These are phyloP conservation scores for Mucor saturninus DNA, from an alignment of 371 early-diverging fungal genomes.

Conservation along the genomic window DNA sequence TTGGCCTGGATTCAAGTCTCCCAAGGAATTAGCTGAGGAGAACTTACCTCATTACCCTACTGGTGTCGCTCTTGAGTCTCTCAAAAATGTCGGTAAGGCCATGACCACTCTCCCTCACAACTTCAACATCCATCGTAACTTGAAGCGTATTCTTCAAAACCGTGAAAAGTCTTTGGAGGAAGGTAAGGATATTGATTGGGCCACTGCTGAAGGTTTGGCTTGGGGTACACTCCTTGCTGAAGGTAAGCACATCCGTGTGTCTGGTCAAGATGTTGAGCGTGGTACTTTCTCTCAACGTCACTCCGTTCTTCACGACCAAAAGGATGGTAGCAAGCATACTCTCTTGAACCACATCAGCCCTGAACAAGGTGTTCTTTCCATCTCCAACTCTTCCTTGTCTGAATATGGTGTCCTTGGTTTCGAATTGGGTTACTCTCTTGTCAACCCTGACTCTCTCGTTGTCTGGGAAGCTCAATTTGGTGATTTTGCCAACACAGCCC, in stretches of 20 bases:
- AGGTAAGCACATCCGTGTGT: constrained; percentile 33
- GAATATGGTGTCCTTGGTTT: constrained; percentile 96
- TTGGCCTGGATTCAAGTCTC: constrained; percentile 89
- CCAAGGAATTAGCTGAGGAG: constrained; percentile 81
- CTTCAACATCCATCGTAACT: constrained; percentile 87
- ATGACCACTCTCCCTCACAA: constrained; percentile 83
- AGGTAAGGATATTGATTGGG: constrained; percentile 91
- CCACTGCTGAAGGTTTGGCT: constrained; percentile 95
- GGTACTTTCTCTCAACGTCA: constrained; percentile 99
- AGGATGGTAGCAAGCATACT: constrained; percentile 70
- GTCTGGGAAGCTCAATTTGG: constrained; percentile 99
- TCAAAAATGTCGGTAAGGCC: constrained; percentile 82
- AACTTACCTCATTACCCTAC: constrained; percentile 72
- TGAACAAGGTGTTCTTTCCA: constrained; percentile 84
- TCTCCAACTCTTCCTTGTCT: constrained; percentile 94
- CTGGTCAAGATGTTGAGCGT: constrained; percentile 94
- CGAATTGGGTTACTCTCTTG: constrained; percentile 95
- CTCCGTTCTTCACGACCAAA: constrained; percentile 93
- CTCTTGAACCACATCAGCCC: constrained; percentile 85
- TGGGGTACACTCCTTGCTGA: constrained; percentile 88
- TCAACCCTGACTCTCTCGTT: constrained; percentile 89
- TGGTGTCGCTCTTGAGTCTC: constrained; percentile 76
- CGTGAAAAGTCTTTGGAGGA: constrained; percentile 80
- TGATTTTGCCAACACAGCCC: constrained; percentile 96
- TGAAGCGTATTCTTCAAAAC: constrained; percentile 83